Percentiles rank a stretch among this genome's conserved stretches.
Evolutionary conservation across 2,329 filamentous ascomycete genomes (phyloP).

Genomic region (Alternaria triticina): DNA sequence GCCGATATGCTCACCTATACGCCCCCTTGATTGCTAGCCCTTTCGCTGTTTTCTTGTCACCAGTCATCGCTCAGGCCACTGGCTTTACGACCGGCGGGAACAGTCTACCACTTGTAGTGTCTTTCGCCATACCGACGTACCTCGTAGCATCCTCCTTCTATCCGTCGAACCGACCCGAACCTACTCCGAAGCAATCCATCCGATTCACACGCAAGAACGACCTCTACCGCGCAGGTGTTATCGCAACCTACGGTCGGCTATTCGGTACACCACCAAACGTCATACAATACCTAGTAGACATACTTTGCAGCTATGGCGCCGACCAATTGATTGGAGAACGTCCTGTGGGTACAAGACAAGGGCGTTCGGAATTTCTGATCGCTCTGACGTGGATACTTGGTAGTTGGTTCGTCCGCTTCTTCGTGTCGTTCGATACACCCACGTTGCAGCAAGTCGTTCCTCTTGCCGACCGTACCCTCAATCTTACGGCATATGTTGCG

Average conservation of each 20-base stretch:
- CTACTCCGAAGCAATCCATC: conserved; percentile 11
- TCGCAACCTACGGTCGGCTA: conserved; percentile 22
- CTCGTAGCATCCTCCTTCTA: conserved; percentile 18
- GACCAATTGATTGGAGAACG: conserved; percentile 15
- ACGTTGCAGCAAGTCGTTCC: neutral
- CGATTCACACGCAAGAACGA: conserved; percentile 24
- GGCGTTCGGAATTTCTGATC: conserved; percentile 20
- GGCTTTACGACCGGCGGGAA: neutral
- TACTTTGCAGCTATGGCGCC: conserved; percentile 7
- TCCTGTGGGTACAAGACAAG: conserved; percentile 11
- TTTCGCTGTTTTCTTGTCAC: conserved; percentile 5
- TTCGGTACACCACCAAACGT: conserved; percentile 19
- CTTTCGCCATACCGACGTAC: conserved; percentile 21
- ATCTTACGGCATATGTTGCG: conserved; percentile 21
- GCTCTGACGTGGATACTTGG: conserved; percentile 11
- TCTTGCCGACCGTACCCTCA: conserved; percentile 13
- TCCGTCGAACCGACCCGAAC: conserved; percentile 13
- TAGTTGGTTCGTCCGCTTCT: conserved; percentile 2
- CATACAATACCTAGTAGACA: conserved; percentile 14
- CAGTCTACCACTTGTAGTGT: neutral
- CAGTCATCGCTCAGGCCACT: neutral
- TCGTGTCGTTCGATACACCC: conserved; percentile 9
- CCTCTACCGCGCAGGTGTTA: conserved; percentile 19
- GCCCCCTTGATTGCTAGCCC: conserved; percentile 20
- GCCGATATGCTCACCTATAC: conserved; percentile 22